phyloP scores from a whole-genome alignment of 2,329 filamentous ascomycete species.

The Colletotrichum lindemuthianum region DNA sequence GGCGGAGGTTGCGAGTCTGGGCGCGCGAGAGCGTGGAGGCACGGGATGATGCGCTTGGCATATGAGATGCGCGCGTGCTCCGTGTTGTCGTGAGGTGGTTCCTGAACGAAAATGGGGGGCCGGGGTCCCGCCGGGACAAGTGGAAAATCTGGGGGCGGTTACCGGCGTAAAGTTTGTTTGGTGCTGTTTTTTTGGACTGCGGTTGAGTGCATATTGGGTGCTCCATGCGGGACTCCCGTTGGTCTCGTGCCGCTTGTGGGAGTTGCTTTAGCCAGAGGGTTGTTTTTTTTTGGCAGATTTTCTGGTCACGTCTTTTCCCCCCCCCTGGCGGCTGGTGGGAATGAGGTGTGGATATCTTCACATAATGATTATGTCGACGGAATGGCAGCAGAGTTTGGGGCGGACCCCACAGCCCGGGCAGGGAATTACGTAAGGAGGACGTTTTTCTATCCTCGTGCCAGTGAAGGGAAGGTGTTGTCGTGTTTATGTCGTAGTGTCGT shows the following conservation, averaged over 20 bases:
- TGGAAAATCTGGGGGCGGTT: background rate
- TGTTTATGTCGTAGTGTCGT: too few species aligned
- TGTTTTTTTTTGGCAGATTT: background rate
- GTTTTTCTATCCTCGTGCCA: background rate
- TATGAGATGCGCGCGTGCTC: background rate
- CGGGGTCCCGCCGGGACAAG: too few species aligned
- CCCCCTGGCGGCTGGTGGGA: background rate
- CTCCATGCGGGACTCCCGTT: too few species aligned
- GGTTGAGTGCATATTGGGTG: background rate
- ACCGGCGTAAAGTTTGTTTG: too few species aligned
- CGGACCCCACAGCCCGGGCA: slow-evolving; percentile 9
- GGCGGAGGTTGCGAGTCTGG: too few species aligned
- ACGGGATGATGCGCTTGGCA: background rate
- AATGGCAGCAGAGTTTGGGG: background rate
- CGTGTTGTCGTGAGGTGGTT: background rate
- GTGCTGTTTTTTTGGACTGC: background rate
- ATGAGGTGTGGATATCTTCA: slow-evolving; percentile 5
- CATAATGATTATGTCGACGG: slow-evolving; percentile 16
- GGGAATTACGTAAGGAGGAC: slow-evolving; percentile 33
- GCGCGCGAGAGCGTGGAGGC: too few species aligned
- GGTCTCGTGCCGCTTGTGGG: too few species aligned
- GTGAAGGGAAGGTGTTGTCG: background rate
- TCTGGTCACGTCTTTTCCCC: background rate
- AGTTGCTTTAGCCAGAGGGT: background rate
- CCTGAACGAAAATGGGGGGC: background rate